phyloP scores from a whole-genome alignment of 805 yeast genomes.

The Lachancea thermotolerans region DNA sequence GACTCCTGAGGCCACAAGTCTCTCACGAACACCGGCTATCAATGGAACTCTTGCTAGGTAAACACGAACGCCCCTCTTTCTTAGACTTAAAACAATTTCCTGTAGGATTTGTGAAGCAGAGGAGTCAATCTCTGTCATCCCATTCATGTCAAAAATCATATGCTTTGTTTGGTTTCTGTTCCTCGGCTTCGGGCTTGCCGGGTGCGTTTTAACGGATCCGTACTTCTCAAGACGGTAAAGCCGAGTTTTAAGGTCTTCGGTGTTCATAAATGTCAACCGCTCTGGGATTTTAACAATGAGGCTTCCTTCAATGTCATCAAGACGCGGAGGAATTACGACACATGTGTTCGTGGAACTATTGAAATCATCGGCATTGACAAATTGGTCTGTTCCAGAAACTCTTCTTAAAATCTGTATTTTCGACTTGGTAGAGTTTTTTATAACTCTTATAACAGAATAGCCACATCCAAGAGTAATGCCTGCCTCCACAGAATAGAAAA shows the following conservation, averaged over 20 bases:
- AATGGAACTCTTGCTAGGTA: conserved; percentile 56
- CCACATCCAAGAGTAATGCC: conserved; percentile 86
- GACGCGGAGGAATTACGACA: conserved; percentile 10
- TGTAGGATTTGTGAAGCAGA: conserved; percentile 67
- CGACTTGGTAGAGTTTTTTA: conserved; percentile 73
- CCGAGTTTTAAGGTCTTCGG: conserved; percentile 65
- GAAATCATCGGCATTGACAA: conserved; percentile 65
- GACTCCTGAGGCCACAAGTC: conserved; percentile 53
- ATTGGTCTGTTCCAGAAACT: conserved; percentile 50
- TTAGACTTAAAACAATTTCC: conserved; percentile 54
- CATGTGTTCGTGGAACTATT: conserved; percentile 31
- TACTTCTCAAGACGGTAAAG: conserved; percentile 65
- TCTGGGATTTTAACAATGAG: conserved; percentile 78
- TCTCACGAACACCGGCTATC: conserved; percentile 38
- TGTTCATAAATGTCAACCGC: conserved; percentile 81
- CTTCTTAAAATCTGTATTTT: conserved; percentile 79
- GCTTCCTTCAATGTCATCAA: conserved; percentile 58
- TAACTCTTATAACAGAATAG: conserved; percentile 71
- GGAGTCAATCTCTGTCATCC: conserved; percentile 76
- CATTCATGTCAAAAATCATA: conserved; percentile 70
- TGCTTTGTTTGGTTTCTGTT: conserved; percentile 42
- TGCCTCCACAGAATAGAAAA: conserved; percentile 74
- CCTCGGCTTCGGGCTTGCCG: conserved; percentile 56
- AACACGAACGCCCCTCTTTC: conserved; percentile 47
- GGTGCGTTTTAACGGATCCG: conserved; percentile 70